Evolutionary conservation across 2,329 filamentous ascomycete genomes (phyloP).

Genomic region (Neophaeococcomyces aloes): DNA sequence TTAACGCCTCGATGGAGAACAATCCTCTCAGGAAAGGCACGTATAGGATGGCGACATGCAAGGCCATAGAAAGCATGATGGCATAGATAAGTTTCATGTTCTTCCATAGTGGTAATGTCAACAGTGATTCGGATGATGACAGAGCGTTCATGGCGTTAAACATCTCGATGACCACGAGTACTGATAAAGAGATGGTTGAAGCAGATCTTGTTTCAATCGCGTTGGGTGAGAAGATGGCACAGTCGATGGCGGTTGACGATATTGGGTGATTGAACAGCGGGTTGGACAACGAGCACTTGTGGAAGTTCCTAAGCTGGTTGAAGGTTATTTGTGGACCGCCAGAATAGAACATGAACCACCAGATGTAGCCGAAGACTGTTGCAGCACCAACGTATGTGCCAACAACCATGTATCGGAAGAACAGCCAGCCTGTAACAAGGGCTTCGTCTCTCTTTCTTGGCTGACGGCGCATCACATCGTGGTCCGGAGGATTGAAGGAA

Average conservation of each 20-base stretch:
- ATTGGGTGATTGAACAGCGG: conserved; percentile 49
- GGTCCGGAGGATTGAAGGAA: conserved; percentile 96
- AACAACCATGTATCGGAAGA: conserved; percentile 95
- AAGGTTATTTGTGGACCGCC: conserved; percentile 86
- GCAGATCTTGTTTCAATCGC: conserved; percentile 66
- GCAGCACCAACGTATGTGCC: conserved; percentile 89
- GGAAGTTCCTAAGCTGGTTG: conserved; percentile 84
- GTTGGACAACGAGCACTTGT: conserved; percentile 57
- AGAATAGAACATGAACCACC: conserved; percentile 98
- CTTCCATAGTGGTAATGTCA: conserved; percentile 91
- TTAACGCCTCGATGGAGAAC: conserved; percentile 83
- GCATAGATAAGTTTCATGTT: conserved; percentile 98
- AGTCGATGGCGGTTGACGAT: conserved; percentile 62
- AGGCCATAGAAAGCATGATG: conserved; percentile 79
- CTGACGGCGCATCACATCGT: conserved; percentile 90
- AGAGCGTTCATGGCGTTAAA: conserved; percentile 98
- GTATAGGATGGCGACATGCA: conserved; percentile 92
- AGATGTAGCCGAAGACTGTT: conserved; percentile 95
- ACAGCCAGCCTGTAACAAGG: conserved; percentile 88
- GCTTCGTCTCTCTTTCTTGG: conserved; percentile 87
- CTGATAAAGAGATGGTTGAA: conserved; percentile 83
- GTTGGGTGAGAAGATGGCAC: conserved; percentile 78
- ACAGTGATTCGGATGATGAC: conserved; percentile 83
- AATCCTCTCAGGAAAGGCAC: conserved; percentile 76
- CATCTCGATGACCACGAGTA: conserved; percentile 97